phyloP scores from a whole-genome alignment of 139 green algal genomes.

The Tetraselmis chui region DNA sequence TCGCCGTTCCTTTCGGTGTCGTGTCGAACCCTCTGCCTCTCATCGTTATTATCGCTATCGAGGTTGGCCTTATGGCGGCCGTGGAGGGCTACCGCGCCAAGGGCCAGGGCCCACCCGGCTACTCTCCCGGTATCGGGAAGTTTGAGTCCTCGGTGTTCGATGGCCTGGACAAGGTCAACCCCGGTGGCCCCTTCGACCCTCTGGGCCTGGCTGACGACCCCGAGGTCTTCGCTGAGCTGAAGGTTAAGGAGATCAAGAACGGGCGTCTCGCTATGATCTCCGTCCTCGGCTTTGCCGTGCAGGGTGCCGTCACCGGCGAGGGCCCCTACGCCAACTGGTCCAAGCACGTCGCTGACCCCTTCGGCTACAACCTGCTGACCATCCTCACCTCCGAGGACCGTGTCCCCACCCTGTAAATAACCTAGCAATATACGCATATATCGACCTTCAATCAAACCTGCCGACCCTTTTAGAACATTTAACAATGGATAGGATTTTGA shows the following conservation, averaged over 20 bases:
- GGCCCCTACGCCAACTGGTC: slow-evolving; percentile 92
- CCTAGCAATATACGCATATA: background rate
- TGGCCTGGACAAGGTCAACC: slow-evolving; percentile 86
- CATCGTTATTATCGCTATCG: slow-evolving; percentile 60
- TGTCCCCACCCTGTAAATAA: slow-evolving; percentile 66
- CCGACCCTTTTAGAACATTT: background rate
- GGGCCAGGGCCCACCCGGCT: slow-evolving; percentile 78
- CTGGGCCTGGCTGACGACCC: slow-evolving; percentile 89
- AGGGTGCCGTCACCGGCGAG: slow-evolving; percentile 85
- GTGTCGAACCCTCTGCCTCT: slow-evolving; percentile 87
- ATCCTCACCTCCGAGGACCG: slow-evolving; percentile 71
- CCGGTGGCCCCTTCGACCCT: slow-evolving; percentile 93
- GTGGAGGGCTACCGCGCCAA: slow-evolving; percentile 64
- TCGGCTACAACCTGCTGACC: slow-evolving; percentile 90
- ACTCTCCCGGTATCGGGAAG: slow-evolving; percentile 84
- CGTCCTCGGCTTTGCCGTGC: slow-evolving; percentile 73
- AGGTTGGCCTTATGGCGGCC: slow-evolving; percentile 78
- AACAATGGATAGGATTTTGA: background rate
- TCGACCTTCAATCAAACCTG: background rate
- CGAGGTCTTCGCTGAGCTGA: slow-evolving; percentile 62
- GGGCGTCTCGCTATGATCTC: slow-evolving; percentile 83
- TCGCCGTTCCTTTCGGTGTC: slow-evolving; percentile 81
- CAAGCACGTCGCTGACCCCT: slow-evolving; percentile 89
- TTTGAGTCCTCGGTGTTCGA: slow-evolving; percentile 82
- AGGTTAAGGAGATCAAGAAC: slow-evolving; percentile 94